Conservation (phyloP, 1,284 basidiomycete species). For the Puccinia novopanici region DNA sequence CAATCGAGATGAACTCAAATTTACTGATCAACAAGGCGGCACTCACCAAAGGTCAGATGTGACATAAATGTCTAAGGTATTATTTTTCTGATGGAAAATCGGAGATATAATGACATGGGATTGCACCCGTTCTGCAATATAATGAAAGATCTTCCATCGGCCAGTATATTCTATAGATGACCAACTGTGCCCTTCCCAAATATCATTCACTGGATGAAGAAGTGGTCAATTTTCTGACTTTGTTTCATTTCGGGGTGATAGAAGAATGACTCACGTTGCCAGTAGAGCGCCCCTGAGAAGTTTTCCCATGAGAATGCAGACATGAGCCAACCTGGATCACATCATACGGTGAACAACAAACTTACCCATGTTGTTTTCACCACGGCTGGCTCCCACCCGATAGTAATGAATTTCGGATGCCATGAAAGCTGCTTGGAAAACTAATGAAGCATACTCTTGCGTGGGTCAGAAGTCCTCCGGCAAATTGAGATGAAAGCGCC, state of each 20-base stretch:
- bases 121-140: conserved; percentile 64
- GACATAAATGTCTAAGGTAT: conserved; percentile 64
- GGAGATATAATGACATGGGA: conserved; percentile 65
- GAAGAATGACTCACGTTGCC: conserved; percentile 52
- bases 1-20: background rate
- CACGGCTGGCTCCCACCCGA: conserved; percentile 65
- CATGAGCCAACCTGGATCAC: background rate
- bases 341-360: conserved; percentile 54
- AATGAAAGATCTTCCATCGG: conserved; percentile 68
- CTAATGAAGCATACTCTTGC: conserved; percentile 54
- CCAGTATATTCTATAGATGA: conserved; percentile 68
- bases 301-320: conserved; percentile 51
- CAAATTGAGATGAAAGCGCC: conserved; percentile 55
- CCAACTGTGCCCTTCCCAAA: conserved; percentile 70
- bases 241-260: background rate
- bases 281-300: conserved; percentile 53
- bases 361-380: conserved; percentile 67
- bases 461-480: conserved; percentile 64
- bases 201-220: conserved; percentile 64
- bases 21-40: too few species aligned
- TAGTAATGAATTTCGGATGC: conserved; percentile 68
- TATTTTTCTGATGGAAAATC: conserved; percentile 63
- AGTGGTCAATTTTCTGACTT: background rate
- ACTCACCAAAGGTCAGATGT: conserved; percentile 63
- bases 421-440: conserved; percentile 66